Evolutionary conservation across 208 protist species (phyloP), one percentile per base, ranked within the genome.

Genomic region (Leishmania tropica): DNA sequence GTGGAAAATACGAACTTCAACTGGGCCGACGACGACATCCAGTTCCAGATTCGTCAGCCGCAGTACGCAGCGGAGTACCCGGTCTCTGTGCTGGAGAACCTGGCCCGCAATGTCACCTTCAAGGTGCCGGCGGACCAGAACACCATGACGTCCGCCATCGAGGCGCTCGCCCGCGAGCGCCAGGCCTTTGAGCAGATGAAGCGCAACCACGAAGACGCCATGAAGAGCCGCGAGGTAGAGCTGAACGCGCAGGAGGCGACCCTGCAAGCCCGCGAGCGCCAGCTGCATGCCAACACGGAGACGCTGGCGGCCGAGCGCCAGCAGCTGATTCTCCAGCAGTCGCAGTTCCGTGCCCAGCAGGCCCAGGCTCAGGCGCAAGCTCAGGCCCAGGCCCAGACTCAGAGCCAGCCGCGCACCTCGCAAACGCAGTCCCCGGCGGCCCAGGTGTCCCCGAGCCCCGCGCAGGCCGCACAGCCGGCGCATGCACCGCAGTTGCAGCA

Each of bases 1-100:
- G 85, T 86, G 74, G 58, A 82, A 42, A 81, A 85, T 65, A 83
- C 80, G 24, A 85, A 90, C 76, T 95, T 95, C 88, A 95, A 88
- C 87, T 96, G 93, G 93, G 93, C 90, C 28, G 92, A 96, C 70
- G 93, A 96, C 76, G 91, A 96, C 72, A 90, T 93, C 85, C 89
- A 86, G 42, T 95, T 95, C 83, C 88, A 92, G 58, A 87, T 92
- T 70, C 79, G 79, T 31, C 85, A 90, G 79, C 86, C 85, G 62
- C 81, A 90, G 85, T 94, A 88, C 85, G 56, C 86, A 21, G 92
- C 88, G n/a, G 81, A 91, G 82, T 96, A 96, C 88, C 93, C 93
- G 24, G 85, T 81, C 65, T 78, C 78, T n/a, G 86, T 96, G 60
- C 51, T 95, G 76, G 89, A 88, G 75, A 90, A 94, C 77, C 76